Base-by-base conservation (phyloP, 1,139 yeast genomes). In the Zygosaccharomyces sapae region DNA sequence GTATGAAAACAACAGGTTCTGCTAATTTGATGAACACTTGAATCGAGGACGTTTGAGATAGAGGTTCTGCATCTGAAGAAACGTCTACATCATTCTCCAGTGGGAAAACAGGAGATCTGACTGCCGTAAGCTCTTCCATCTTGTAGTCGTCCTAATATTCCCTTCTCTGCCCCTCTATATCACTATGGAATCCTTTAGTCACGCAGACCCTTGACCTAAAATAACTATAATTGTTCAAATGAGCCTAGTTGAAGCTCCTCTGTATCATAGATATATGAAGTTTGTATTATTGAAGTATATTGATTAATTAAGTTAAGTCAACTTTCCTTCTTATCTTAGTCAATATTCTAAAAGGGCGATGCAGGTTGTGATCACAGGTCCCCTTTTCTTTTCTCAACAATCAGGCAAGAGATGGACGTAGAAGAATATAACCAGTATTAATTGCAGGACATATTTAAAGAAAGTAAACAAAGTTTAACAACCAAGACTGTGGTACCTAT, bases 1-100 rank as follows among this genome's bases (percentile, higher is more conserved):
- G 90, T 16, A 90, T 75, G 59, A 82, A 90, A 10, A 90, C 69
- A 29, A 76, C 80, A 39, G 86, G 86, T 64, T 90, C 97, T 0
- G 96, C 88, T 13, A 90, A 54, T 42, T 65, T 66, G 5, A 70
- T 52, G 45, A 55, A 69, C 1, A 70, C 58, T 41, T 68, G 69
- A 3, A 70, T 48, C 7, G 70, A 55, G 1, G 67, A 52, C 1
- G 69, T 65, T 39, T 68, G 70, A 4, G 66, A 63, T 38, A 69
- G 46, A 0, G 73, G 72, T 27, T 57, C 55, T 5, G 66, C 64
- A 33, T 62, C 60, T 3, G 49, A 43, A 2, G 66, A 55, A 20
- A 70, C 62, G 33, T 63, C 69, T 12, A 63, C 53, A 40, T 62
- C 66, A 41, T 67, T 66, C 25, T 69, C 73, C 3, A 61, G 54